These are phyloP conservation scores for Elaeis oleifera DNA, from an alignment of 202 grass and related monocot species.

Conservation along the genomic window DNA sequence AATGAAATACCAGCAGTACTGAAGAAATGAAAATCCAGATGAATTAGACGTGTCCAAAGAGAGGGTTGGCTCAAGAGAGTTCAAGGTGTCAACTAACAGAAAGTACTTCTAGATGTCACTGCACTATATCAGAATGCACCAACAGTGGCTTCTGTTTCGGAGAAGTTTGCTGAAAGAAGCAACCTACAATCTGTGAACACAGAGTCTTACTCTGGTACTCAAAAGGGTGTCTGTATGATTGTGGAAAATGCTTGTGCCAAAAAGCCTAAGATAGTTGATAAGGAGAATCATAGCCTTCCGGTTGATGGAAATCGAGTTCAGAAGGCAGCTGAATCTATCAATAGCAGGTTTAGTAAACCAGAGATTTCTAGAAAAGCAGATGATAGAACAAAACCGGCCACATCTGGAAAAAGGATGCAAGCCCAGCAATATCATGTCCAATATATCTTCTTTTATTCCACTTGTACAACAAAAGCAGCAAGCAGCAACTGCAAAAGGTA, in stretches of 20 bases:
- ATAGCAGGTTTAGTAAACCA: constrained; percentile 39
- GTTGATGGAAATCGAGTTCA: constrained; percentile 36
- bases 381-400: constrained; percentile 25
- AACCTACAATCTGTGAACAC: constrained; percentile 8
- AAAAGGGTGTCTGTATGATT: constrained; percentile 23
- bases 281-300: constrained; percentile 36
- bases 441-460: constrained; percentile 77
- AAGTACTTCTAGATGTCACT: constrained; percentile 53
- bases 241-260: constrained; percentile 27
- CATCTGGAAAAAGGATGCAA: constrained; percentile 43
- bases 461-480: constrained; percentile 70
- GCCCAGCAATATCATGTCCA: constrained; percentile 67
- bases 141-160: constrained; percentile 28
- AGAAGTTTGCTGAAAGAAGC: constrained; percentile 26
- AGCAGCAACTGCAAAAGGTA: constrained; percentile 16
- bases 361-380: constrained; percentile 19
- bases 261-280: constrained; percentile 19
- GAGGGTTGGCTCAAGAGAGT: too few species aligned
- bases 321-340: constrained; percentile 32
- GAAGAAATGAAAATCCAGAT: constrained; percentile 19
- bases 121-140: constrained; percentile 41
- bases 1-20: constrained; percentile 57
- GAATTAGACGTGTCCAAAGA: neutral
- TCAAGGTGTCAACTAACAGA: constrained; percentile 14
- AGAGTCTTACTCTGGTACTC: constrained; percentile 6